Evolutionary conservation across 2,329 filamentous ascomycete species (phyloP).

Genomic region (Neopestalotiopsis sp.): DNA sequence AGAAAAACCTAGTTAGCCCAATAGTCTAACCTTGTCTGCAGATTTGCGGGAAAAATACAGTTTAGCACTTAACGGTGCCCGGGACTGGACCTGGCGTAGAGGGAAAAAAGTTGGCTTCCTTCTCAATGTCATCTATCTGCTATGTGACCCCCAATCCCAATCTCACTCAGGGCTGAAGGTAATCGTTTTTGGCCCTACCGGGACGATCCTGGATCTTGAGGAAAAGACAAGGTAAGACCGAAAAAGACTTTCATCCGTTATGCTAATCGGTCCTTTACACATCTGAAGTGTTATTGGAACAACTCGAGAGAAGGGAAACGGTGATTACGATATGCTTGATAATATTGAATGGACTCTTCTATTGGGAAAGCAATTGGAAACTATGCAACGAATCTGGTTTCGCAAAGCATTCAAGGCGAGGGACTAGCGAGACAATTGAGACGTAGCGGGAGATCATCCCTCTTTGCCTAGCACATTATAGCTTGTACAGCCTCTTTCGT

Average conservation of each 20-base stretch:
- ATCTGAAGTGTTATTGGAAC: background rate
- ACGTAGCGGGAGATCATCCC: no score
- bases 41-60: background rate
- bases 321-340: background rate
- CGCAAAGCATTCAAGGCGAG: background rate
- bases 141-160: no score
- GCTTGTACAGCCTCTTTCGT: no score
- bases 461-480: no score
- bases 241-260: no score
- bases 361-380: background rate
- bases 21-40: background rate
- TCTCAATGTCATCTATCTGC: background rate
- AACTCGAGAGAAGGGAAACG: background rate
- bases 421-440: background rate
- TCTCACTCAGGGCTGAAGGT: no score
- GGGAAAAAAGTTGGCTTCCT: background rate
- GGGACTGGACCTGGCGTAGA: background rate
- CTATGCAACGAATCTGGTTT: background rate
- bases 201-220: no score
- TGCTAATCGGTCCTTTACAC: no score
- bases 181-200: no score
- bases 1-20: background rate
- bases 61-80: conserved; percentile 1
- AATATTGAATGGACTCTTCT: background rate
- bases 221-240: no score